Evolutionary conservation across 257 asterid species (phyloP).

Genomic region (Nicotiana undulata): DNA sequence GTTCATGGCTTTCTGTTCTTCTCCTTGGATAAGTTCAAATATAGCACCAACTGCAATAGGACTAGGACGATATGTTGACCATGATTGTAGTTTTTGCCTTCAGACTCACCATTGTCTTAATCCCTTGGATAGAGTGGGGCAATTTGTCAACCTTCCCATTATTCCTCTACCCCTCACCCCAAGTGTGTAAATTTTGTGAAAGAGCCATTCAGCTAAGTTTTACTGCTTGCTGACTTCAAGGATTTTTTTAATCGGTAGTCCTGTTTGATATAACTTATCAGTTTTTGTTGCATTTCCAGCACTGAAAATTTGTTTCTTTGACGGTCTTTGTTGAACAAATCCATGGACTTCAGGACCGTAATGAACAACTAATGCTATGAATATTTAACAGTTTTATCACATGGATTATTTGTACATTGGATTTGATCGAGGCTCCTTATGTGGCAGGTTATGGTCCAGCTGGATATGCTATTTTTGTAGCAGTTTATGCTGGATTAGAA

Average conservation of each 20-base stretch:
- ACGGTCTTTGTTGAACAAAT: not conserved
- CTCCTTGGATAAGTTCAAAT: not conserved
- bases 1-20: not conserved
- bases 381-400: not conserved
- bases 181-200: not conserved
- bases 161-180: not conserved
- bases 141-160: not conserved
- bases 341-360: not conserved
- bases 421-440: not conserved
- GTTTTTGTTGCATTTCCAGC: not conserved
- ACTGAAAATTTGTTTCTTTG: not conserved
- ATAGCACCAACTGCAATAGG: not conserved
- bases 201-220: not conserved
- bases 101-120: not conserved
- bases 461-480: conserved; percentile 86
- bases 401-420: not conserved
- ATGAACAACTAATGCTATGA: not conserved
- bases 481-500: conserved; percentile 85
- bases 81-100: not conserved
- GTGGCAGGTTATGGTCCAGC: conserved; percentile 80
- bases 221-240: not conserved
- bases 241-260: not conserved
- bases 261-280: not conserved
- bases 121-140: not conserved
- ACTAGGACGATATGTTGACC: not conserved